These are phyloP conservation scores for Mortierella sp. DNA, from an alignment of 371 early-diverging fungal genomes.

Conservation along the genomic window DNA sequence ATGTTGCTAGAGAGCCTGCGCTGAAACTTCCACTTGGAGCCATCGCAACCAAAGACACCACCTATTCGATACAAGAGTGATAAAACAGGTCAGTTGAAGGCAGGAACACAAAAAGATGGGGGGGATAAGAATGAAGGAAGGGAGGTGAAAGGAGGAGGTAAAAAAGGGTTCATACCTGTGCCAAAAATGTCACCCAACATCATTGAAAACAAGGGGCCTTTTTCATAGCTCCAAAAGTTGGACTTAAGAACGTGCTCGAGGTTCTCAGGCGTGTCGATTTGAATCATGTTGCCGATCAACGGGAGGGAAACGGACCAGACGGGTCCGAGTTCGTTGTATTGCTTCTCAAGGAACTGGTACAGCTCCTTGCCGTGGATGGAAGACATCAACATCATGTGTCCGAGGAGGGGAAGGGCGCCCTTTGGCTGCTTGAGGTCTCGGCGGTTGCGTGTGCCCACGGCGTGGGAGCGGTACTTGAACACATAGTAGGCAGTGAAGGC, in stretches of 20 bases:
- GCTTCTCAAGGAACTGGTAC: slow-evolving; percentile 24
- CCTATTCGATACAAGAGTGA: too few relatives aligned
- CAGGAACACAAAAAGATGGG: too few relatives aligned
- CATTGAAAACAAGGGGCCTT: slow-evolving; percentile 8
- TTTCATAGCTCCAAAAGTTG: slow-evolving; percentile 27
- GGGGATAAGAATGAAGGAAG: too few relatives aligned
- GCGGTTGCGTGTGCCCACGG: slow-evolving; percentile 29
- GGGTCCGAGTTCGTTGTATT: slow-evolving; percentile 24
- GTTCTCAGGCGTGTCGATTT: slow-evolving; percentile 22
- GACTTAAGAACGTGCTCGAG: slow-evolving; percentile 34
- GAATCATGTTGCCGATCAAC: slow-evolving; percentile 24
- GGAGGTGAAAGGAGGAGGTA: too few relatives aligned
- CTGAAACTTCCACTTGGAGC: slow-evolving; percentile 69
- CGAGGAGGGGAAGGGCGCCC: slow-evolving; percentile 28
- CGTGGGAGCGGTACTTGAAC: slow-evolving; percentile 29
- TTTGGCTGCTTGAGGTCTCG: slow-evolving; percentile 33
- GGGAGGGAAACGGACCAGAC: slow-evolving; percentile 33
- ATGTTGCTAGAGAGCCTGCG: slow-evolving; percentile 70
- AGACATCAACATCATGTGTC: slow-evolving; percentile 22
- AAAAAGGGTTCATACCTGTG: too few relatives aligned
- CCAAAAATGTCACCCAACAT: slow-evolving; percentile 19
- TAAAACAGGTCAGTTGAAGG: too few relatives aligned
- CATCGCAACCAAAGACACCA: slow-evolving; percentile 74
- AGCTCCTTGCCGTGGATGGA: slow-evolving; percentile 18
- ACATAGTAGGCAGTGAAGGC: slow-evolving; percentile 8